These are phyloP conservation scores for Apiospora hydei DNA, from an alignment of 2,329 filamentous ascomycete genomes.

Conservation along the genomic window DNA sequence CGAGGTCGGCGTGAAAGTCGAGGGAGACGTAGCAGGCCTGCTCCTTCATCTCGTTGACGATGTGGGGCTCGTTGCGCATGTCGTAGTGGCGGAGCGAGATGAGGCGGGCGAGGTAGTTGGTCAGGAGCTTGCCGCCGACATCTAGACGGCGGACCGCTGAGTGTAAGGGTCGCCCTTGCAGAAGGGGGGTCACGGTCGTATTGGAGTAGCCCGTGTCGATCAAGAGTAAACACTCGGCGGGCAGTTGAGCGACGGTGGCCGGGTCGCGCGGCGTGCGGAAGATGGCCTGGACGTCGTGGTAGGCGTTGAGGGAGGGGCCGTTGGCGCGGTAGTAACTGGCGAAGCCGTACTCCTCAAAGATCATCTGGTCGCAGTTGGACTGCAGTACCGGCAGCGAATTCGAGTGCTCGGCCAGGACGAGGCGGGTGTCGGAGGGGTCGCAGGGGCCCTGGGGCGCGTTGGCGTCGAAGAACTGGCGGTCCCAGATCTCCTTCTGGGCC, in stretches of 20 bases:
- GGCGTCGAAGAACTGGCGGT: slow-evolving; percentile 80
- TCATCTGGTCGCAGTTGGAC: slow-evolving; percentile 91
- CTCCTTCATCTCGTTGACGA: slow-evolving; percentile 97
- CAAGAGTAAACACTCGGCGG: slow-evolving; percentile 83
- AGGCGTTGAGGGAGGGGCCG: slow-evolving; percentile 79
- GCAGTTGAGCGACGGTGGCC: slow-evolving; percentile 53
- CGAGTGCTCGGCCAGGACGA: slow-evolving; percentile 85
- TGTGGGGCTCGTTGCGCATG: slow-evolving; percentile 90
- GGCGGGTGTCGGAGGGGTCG: slow-evolving; percentile 80
- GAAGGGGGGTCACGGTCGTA: slow-evolving; percentile 87
- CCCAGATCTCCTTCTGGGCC: slow-evolving; percentile 94
- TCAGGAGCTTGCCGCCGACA: slow-evolving; percentile 90
- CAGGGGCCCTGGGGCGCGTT: slow-evolving; percentile 68
- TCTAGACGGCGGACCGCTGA: slow-evolving; percentile 84
- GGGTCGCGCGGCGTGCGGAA: slow-evolving; percentile 66
- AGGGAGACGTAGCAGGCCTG: slow-evolving; percentile 81
- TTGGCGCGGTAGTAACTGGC: slow-evolving; percentile 81
- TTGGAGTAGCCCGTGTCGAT: slow-evolving; percentile 94
- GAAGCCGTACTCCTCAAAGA: slow-evolving; percentile 98
- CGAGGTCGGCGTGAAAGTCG: slow-evolving; percentile 80
- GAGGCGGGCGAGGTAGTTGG: slow-evolving; percentile 89
- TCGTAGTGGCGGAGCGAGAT: slow-evolving; percentile 93
- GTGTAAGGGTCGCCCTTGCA: slow-evolving; percentile 82
- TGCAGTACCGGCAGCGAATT: slow-evolving; percentile 84
- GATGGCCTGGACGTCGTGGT: slow-evolving; percentile 76